Base-by-base conservation (phyloP, 1,139 yeast species). In the Pichia sp. region DNA sequence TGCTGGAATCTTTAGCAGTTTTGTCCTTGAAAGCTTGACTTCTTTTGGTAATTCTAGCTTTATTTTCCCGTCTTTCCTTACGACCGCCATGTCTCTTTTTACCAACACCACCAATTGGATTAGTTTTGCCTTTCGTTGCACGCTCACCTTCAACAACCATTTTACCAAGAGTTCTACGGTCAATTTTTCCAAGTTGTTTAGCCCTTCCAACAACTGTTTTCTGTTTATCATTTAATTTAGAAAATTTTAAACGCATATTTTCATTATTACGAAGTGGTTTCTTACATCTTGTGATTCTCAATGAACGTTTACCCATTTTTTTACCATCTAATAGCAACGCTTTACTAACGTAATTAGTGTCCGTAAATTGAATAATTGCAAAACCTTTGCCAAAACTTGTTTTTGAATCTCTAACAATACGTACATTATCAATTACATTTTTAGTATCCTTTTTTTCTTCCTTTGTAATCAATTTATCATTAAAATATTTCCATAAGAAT, bases 301-400 rank as follows among this genome's bases (percentile, higher is more conserved):
- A 72, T 56, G 80, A 79, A 55, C 97, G 75, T 20, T 67, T 60
- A 39, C 64, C 67, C 60, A 87, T 70, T 46, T 79, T 76, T 65
- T 86, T 82, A 42, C 80, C 95, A 62, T 90, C 77, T 51, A 87
- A 68, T 51, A 87, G 64, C 48, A 94, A 66, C 0, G 97, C 97
- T 60, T 86, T 85, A 53, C 83, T 81, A 12, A 94, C 96, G 34
- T 83, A 73, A 48, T 82, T 76, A 26, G 90, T 69, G 64, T 90
- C 96, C 51, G 73, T 76, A 68, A 90, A 94, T 65, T 92, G 97
- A 30, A 94, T 89, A 63, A 89, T 86, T 5, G 96, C 98, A 69
- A 94, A 90, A 4, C 99, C 99, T 67, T 92, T 94, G 55, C 98
- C 99, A 51, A 92, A 71, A 58, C 94, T 92, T 28, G 97, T 92